Evolutionary conservation across 371 early-diverging fungal genomes (phyloP).

Genomic region (Fennellomyces sp.): DNA sequence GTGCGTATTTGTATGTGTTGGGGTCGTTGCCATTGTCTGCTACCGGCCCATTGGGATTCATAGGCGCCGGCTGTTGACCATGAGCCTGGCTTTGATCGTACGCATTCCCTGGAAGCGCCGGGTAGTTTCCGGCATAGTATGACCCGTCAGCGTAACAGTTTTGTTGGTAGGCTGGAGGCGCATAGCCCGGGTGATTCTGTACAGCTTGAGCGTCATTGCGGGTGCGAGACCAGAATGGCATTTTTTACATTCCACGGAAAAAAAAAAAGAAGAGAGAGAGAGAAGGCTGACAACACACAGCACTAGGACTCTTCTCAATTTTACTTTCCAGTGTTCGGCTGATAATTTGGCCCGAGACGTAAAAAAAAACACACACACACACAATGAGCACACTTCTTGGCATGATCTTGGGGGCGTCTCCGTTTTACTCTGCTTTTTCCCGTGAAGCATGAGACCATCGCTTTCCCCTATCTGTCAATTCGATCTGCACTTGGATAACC

Average conservation of each 20-base stretch:
- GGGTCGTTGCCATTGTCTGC: background rate
- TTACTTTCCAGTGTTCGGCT: too few relatives aligned
- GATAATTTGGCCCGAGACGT: too few relatives aligned
- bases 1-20: constrained; percentile 8
- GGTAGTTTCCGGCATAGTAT: background rate
- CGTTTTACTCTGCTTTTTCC: too few relatives aligned
- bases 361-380: too few relatives aligned
- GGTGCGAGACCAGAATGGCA: constrained; percentile 10
- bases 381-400: too few relatives aligned
- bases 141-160: constrained; percentile 17
- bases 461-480: too few relatives aligned
- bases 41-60: background rate
- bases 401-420: too few relatives aligned
- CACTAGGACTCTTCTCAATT: too few relatives aligned
- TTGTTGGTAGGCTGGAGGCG: constrained; percentile 5
- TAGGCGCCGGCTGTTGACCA: background rate
- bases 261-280: background rate
- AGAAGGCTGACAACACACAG: too few relatives aligned
- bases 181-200: background rate
- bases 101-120: background rate
- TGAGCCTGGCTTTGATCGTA: background rate
- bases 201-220: background rate
- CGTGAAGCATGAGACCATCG: too few relatives aligned
- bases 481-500: too few relatives aligned
- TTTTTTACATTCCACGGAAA: constrained; percentile 3